Evolutionary conservation across 1,284 basidiomycete genomes (phyloP).

Genomic region (Cutaneotrichosporon sp.): DNA sequence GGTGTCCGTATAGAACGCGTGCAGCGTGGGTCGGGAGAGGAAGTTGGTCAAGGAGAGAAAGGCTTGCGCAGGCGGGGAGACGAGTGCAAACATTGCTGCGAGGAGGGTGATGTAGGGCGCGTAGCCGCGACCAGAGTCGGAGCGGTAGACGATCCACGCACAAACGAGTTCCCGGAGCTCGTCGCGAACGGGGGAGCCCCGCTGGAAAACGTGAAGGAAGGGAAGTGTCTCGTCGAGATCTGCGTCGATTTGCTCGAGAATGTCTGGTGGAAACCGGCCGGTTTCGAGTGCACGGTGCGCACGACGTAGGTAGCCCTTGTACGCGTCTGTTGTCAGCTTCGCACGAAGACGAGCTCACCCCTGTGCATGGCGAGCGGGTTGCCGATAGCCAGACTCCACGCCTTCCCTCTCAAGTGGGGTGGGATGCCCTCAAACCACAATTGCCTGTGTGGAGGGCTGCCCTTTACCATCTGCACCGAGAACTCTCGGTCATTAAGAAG

Average conservation of each 20-base stretch:
- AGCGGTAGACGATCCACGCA: slow-evolving; percentile 86
- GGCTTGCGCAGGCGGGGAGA: slow-evolving; percentile 66
- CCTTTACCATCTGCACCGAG: slow-evolving; percentile 22
- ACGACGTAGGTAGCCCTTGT: slow-evolving; percentile 64
- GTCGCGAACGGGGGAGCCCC: slow-evolving; percentile 72
- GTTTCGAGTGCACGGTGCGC: slow-evolving; percentile 66
- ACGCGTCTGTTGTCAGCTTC: slow-evolving; percentile 58
- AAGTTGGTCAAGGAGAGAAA: slow-evolving; percentile 87
- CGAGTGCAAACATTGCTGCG: slow-evolving; percentile 84
- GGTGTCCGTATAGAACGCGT: slow-evolving; percentile 75
- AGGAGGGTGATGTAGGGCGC: slow-evolving; percentile 54
- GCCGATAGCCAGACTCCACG: slow-evolving; percentile 86
- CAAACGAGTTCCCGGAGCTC: slow-evolving; percentile 82
- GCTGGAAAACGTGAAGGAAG: slow-evolving; percentile 78
- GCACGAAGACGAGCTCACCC: slow-evolving; percentile 53
- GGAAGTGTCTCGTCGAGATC: slow-evolving; percentile 80
- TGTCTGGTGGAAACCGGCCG: slow-evolving; percentile 67
- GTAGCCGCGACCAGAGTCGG: slow-evolving; percentile 81
- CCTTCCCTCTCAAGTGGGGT: slow-evolving; percentile 69
- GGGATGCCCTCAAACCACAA: slow-evolving; percentile 94
- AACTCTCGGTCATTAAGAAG: slow-evolving; percentile 31
- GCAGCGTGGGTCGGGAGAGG: slow-evolving; percentile 74
- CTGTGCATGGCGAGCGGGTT: slow-evolving; percentile 82
- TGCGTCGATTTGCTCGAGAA: slow-evolving; percentile 66
- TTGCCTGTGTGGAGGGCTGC: slow-evolving; percentile 55